These are phyloP conservation scores for Epichloe festucae DNA, from an alignment of 2,329 filamentous ascomycete genomes.

Conservation along the genomic window DNA sequence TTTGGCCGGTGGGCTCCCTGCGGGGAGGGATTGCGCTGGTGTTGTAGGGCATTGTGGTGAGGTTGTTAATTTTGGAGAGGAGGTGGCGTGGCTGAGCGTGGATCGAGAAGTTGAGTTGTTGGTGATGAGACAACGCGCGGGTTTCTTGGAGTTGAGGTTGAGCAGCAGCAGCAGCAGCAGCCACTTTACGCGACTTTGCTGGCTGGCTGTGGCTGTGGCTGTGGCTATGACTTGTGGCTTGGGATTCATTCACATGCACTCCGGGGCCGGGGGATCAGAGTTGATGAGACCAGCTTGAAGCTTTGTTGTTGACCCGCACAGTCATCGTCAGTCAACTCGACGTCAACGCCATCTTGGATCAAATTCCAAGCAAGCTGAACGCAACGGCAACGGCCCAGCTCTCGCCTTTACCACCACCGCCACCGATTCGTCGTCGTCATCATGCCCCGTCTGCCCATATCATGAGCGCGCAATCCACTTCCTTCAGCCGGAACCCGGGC, in stretches of 20 bases:
- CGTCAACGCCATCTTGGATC: too few relatives aligned
- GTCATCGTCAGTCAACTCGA: too few relatives aligned
- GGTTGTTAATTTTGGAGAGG: background rate
- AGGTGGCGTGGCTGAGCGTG: background rate
- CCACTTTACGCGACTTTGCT: background rate
- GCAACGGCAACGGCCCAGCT: background rate
- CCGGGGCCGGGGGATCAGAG: too few relatives aligned
- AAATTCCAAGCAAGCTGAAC: background rate
- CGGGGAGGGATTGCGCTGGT: constrained; percentile 68
- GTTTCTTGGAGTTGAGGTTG: background rate
- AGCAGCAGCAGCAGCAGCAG: too few relatives aligned
- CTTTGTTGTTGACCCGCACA: too few relatives aligned
- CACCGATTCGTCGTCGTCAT: constrained; percentile 8
- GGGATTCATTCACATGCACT: too few relatives aligned
- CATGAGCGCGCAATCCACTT: constrained; percentile 41
- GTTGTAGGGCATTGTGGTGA: constrained; percentile 67
- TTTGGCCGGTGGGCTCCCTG: constrained; percentile 73
- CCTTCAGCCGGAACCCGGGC: constrained; percentile 28
- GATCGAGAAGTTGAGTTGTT: too few relatives aligned
- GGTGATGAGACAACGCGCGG: background rate
- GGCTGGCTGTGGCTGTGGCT: too few relatives aligned
- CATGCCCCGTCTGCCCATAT: constrained; percentile 26
- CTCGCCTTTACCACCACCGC: background rate
- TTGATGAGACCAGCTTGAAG: too few relatives aligned
- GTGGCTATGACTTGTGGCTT: too few relatives aligned